phyloP scores from a whole-genome alignment of 2,329 filamentous ascomycete species.

The Acrocalymma vagum region DNA sequence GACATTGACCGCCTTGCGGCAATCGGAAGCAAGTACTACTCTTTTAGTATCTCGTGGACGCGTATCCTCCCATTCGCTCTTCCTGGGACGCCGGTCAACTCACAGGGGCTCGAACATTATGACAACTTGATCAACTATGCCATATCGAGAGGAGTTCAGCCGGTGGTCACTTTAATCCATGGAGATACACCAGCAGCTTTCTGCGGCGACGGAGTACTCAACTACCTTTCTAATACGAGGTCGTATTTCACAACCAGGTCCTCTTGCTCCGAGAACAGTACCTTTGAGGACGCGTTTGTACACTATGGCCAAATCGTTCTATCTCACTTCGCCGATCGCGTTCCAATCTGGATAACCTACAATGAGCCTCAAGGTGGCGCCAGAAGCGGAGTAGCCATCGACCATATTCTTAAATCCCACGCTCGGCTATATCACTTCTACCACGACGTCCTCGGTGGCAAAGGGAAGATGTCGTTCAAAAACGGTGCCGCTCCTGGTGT shows the following conservation, averaged over 20 bases:
- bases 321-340: constrained; percentile 60
- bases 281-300: constrained; percentile 61
- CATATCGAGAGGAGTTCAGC: constrained; percentile 59
- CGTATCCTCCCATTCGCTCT: constrained; percentile 62
- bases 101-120: constrained; percentile 62
- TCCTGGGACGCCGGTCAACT: constrained; percentile 61
- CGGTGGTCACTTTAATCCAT: constrained; percentile 59
- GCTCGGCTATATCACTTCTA: constrained; percentile 63
- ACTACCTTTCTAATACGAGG: too few relatives aligned
- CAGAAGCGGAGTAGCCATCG: constrained; percentile 50
- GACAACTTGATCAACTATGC: constrained; percentile 62
- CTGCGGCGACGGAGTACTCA: too few relatives aligned
- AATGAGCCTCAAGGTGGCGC: constrained; percentile 60
- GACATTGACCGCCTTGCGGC: constrained; percentile 63
- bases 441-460: constrained; percentile 61
- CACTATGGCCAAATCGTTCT: constrained; percentile 64
- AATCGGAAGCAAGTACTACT: constrained; percentile 61
- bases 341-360: constrained; percentile 63
- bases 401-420: constrained; percentile 53
- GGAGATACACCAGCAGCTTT: constrained; percentile 59
- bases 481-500: constrained; percentile 53
- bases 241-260: too few relatives aligned
- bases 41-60: constrained; percentile 63
- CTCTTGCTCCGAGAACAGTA: constrained; percentile 54
- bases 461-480: constrained; percentile 60